Base-by-base conservation (phyloP, 2,329 filamentous ascomycete genomes). In the Pseudonectria buxi region DNA sequence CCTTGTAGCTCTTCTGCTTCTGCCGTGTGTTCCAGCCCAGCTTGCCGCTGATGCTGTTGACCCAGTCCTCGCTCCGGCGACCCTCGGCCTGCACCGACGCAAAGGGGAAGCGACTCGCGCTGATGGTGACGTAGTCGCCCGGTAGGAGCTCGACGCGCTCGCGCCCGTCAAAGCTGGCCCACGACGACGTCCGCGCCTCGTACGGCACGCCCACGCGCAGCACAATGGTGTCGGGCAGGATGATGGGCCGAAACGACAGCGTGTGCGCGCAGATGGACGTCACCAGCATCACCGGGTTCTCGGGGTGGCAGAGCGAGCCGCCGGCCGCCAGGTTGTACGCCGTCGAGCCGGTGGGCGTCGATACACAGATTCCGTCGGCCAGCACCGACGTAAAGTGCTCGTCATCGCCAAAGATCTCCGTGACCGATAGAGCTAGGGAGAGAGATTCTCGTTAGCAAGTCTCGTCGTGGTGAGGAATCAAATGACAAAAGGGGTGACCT, bases 91-190 rank as follows among this genome's bases (percentile, higher is more conserved):
- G 72, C 10, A 90, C 84, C 37, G 76, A 80, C 0, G 86, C 84
- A 59, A 90, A 92, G 0, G 86, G 86, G 53, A 83, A 90, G 27
- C 86, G 66, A 46, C 81, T 86, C 3, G 86, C 86, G 47, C 82
- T 86, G 42, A 92, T 83, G 2, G 85, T 90, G 5, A 90, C 84
- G 56, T 92, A 92, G 61, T 92, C 86, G 12, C 86, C 86, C 0
- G 84, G 82, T 32, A 65, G 59, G 26, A 92, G 69, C 64, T 92
- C 85, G n/a, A 86, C 65, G 64, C 88, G 78, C 67, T 95, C 87
- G 42, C 88, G 76, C 2, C 92, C 92, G 61, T 98, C 92, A 57
- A 98, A 98, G 60, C 87, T 94, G n/a, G 89, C 92, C 90, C 92
- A 98, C 27, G 84, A 89, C 49, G 79, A 83, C 4, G 87, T 88